Conservation (phyloP, 306 rosid genomes). For the Castanea mollissima region DNA sequence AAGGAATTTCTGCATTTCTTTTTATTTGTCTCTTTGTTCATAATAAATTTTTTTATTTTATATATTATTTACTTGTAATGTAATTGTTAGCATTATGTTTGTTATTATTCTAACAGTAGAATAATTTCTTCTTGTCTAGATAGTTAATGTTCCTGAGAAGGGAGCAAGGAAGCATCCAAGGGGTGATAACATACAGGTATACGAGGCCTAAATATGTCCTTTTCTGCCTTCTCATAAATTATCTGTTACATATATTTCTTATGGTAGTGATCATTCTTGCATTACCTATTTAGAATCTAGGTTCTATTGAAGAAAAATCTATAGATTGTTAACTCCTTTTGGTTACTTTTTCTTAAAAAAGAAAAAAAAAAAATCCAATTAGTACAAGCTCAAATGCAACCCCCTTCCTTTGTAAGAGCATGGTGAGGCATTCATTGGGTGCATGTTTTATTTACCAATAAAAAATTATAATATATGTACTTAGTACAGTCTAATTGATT, state of each 20-base stretch:
- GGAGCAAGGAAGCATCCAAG: conserved; percentile 94
- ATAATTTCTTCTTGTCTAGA: conserved; percentile 58
- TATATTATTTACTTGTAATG: conserved; percentile 1
- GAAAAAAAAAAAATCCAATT: too few species aligned
- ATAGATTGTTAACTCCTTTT: neutral
- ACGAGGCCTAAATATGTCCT: neutral
- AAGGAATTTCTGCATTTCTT: neutral
- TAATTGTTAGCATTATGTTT: conserved; percentile 16
- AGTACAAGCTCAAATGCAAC: too few species aligned
- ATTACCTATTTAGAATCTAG: neutral
- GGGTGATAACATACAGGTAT: conserved; percentile 96
- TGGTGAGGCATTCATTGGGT: too few species aligned
- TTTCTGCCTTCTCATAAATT: neutral
- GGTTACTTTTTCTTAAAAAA: neutral
- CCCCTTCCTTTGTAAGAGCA: too few species aligned
- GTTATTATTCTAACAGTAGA: conserved; percentile 29
- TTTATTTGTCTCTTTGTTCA: neutral
- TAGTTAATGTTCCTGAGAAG: conserved; percentile 98
- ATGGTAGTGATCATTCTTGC: neutral
- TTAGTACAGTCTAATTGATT: too few species aligned
- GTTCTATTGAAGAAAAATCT: neutral
- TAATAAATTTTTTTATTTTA: neutral
- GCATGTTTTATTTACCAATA: too few species aligned
- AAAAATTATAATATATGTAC: too few species aligned
- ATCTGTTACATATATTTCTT: neutral